Evolutionary conservation across 108 stramenopile species (phyloP), one percentile per base, ranked within the genome.

Genomic region (Aurantiochytrium sp.): DNA sequence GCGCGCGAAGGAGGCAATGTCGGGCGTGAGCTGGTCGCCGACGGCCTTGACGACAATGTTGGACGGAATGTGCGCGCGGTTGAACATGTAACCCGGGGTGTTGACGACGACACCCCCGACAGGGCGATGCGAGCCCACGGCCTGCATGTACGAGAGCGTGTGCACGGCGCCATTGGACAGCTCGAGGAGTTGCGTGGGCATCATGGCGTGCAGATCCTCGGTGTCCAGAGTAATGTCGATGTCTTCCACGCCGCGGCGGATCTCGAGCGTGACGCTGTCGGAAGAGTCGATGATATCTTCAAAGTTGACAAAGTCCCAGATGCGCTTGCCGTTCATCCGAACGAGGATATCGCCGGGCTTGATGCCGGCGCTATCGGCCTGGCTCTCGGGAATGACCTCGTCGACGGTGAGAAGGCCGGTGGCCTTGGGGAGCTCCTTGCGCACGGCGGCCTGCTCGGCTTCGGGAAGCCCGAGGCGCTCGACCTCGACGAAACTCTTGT

Each of bases 81-180:
- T 55, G 50, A 92, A 55, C 88, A 91, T 91, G 90, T 88, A 90
- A 21, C 91, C 91, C 31, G 89, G 6, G 52, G 45, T 37, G 37
- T 55, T 41, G 31, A 90, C 42, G 52, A 87, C 42, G 21, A 52
- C 87, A 37, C 45, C 39, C 4, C 39, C 55, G 5, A 31, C 32
- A 22, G 89, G 87, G 17, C 90, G 41, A 21, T 89, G 85, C 85
- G 68, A 87, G 55, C 69, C 87, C 3, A 48, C 52, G 12, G 89
- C 89, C 55, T 85, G 86, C 36, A 87, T 86, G 48, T 86, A 87
- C 85, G 87, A 69, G 32, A 91, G 54, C 3, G 89, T 17, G 68
- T 92, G 91, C 21, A 92, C 22, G 17, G 89, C 90, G 36, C 55
- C 87, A 6, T 54, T 32, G 55, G 89, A 90, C 15, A 88, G 42